phyloP scores from a whole-genome alignment of 2,329 filamentous ascomycete genomes.

The Xylaria multiplex region DNA sequence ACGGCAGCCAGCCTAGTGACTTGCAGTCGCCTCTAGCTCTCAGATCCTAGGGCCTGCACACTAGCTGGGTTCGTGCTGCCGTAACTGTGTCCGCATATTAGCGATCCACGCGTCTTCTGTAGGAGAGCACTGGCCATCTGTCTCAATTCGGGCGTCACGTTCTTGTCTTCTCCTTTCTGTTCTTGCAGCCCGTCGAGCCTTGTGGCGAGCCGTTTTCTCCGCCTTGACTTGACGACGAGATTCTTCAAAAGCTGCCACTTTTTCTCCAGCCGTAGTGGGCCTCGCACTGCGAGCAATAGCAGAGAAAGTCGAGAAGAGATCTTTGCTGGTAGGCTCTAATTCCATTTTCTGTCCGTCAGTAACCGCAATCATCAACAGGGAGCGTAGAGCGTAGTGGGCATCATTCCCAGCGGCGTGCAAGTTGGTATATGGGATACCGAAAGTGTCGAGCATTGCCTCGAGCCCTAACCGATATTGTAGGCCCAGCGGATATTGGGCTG shows the following conservation, averaged over 20 bases:
- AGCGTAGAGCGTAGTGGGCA: constrained; percentile 28
- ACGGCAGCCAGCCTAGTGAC: too few relatives aligned
- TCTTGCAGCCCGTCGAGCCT: constrained; percentile 27
- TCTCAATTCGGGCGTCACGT: constrained; percentile 19
- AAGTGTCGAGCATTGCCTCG: constrained; percentile 33
- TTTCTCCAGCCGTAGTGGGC: constrained; percentile 25
- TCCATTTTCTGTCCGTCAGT: constrained; percentile 18
- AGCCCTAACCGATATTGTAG: constrained; percentile 27
- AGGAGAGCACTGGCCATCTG: constrained; percentile 8
- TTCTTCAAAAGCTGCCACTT: constrained; percentile 22
- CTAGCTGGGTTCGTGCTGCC: too few relatives aligned
- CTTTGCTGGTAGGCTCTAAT: constrained; percentile 10
- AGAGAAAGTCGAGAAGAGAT: constrained; percentile 24
- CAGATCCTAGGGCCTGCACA: too few relatives aligned
- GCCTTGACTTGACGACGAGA: constrained; percentile 19
- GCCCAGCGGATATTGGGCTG: constrained; percentile 22
- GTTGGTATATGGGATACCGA: constrained; percentile 30
- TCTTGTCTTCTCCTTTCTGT: constrained; percentile 27
- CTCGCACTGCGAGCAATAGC: constrained; percentile 25
- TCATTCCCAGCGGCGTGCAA: constrained; percentile 31
- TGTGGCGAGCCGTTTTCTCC: constrained; percentile 26
- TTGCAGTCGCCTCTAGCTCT: too few relatives aligned
- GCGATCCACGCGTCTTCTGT: too few relatives aligned
- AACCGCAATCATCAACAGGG: constrained; percentile 31
- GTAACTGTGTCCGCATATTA: too few relatives aligned